Evolutionary conservation across 208 protist genomes (phyloP).

Genomic region (Tritrichomonas foetus): DNA sequence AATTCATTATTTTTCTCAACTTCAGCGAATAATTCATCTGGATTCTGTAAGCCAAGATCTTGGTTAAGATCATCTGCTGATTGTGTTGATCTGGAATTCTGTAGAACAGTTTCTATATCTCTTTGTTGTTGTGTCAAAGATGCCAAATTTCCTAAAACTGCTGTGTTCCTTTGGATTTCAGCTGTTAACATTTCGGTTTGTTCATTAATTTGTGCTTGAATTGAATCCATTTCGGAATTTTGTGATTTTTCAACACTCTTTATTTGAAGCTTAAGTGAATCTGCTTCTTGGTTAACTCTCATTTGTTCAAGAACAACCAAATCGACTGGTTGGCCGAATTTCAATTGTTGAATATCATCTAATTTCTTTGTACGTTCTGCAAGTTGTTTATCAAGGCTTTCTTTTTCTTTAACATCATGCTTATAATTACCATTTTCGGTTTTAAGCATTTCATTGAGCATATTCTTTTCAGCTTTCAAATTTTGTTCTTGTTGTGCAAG

Average conservation of each 20-base stretch:
- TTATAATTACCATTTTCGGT: constrained; percentile 22
- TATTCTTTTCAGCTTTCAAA: constrained; percentile 45
- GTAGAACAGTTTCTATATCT: neutral
- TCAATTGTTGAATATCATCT: constrained; percentile 47
- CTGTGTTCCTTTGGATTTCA: constrained; percentile 12
- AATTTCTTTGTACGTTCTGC: constrained; percentile 42
- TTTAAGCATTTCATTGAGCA: constrained; percentile 38
- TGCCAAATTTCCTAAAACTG: neutral
- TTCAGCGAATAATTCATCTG: neutral
- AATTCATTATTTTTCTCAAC: neutral
- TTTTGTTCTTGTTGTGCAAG: constrained; percentile 38
- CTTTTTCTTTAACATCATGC: neutral
- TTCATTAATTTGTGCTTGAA: neutral
- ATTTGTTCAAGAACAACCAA: constrained; percentile 41
- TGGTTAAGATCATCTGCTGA: neutral
- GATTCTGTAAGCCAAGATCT: neutral
- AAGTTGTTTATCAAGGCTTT: neutral
- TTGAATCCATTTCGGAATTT: neutral
- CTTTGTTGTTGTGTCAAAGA: neutral
- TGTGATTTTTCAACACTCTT: neutral
- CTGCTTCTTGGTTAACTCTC: constrained; percentile 27
- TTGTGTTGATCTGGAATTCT: neutral
- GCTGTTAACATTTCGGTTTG: neutral
- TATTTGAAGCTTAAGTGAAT: neutral
- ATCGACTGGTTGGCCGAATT: constrained; percentile 49